Conservation (phyloP, 352 stramenopile species). For the Phytophthora rubi region DNA sequence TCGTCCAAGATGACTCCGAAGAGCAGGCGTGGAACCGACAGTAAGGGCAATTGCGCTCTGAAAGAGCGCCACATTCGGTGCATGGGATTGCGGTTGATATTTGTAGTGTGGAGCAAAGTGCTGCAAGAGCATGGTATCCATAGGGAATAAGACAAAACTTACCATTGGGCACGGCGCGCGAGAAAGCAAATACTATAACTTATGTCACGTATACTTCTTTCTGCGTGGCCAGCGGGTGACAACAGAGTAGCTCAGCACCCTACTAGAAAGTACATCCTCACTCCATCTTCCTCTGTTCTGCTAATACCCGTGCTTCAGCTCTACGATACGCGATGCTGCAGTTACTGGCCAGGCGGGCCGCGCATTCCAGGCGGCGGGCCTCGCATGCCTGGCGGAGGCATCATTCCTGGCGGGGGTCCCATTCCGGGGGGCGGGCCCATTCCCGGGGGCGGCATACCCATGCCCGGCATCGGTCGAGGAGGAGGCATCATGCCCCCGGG, state of each 20-base stretch:
- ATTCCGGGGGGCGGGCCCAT: conserved; percentile 82
- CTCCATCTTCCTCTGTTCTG: conserved; percentile 6
- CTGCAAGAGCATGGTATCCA: background rate
- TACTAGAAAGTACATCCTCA: background rate
- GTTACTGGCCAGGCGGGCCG: conserved; percentile 76
- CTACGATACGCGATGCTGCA: conserved; percentile 23
- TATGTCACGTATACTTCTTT: conserved; percentile 46
- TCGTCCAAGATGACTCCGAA: conserved; percentile 74
- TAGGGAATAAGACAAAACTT: conserved; percentile 30
- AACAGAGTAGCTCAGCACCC: background rate
- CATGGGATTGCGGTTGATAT: conserved; percentile 7
- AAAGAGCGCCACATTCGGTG: background rate
- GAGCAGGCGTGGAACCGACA: conserved; percentile 53
- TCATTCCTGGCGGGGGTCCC: conserved; percentile 77
- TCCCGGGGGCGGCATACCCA: conserved; percentile 64
- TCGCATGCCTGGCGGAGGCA: conserved; percentile 77
- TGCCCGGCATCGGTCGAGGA: conserved; percentile 64
- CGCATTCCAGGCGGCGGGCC: conserved; percentile 73
- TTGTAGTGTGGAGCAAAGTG: conserved; percentile 18
- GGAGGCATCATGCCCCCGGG: conserved; percentile 71
- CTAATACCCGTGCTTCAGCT: conserved; percentile 12
- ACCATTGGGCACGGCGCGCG: conserved; percentile 28
- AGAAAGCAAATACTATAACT: conserved; percentile 52
- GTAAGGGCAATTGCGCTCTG: conserved; percentile 13
- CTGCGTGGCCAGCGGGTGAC: conserved; percentile 16